Base-by-base conservation (phyloP, 257 asterid species). In the Ilex aquifolium region DNA sequence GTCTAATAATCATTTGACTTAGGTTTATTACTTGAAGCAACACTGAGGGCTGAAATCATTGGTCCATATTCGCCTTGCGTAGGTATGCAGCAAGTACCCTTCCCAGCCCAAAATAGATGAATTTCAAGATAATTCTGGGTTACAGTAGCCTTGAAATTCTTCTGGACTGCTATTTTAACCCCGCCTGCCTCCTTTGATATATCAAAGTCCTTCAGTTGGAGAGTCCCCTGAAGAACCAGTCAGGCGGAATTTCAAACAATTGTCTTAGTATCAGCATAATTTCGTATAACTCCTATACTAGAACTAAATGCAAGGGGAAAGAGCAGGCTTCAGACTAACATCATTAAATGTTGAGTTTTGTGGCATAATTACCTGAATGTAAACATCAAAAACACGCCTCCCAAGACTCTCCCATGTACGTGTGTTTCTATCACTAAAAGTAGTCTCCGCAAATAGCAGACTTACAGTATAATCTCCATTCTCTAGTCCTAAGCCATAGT, bases 61-160 rank as follows among this genome's bases (percentile, higher is more conserved):
- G 56, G 56, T 50, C 56, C 56, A 50, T 50, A 50, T 9, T 13
- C 21, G 13, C 56, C 21, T 50, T 13, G 16, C 15, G 8, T 6
- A 50, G 56, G 56, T 50, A 50, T n/a, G 21, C 56, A 50, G 56
- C 56, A 50, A 14, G 56, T 50, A 9, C 56, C 56, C 21, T 50
- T 50, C 21, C 56, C 56, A 9, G 56, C 56, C 56, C 56, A 50
- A n/a, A 50, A 50, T 6, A 50, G 56, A 50, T 50, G 56, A n/a
- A 50, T 50, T 50, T 50, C 56, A 50, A 50, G 56, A 50, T 50
- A n/a, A n/a, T 50, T 50, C 56, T 50, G 1, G 8, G 56, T 11
- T n/a, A 50, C 56, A n/a, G 15, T 4, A 50, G 21, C 56, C 1
- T 13, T 50, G 56, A 50, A 50, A n/a, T 50, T 14, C 56, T n/a